These are phyloP conservation scores for Boletus bicolor DNA, from an alignment of 768 basidiomycete genomes.

Conservation along the genomic window DNA sequence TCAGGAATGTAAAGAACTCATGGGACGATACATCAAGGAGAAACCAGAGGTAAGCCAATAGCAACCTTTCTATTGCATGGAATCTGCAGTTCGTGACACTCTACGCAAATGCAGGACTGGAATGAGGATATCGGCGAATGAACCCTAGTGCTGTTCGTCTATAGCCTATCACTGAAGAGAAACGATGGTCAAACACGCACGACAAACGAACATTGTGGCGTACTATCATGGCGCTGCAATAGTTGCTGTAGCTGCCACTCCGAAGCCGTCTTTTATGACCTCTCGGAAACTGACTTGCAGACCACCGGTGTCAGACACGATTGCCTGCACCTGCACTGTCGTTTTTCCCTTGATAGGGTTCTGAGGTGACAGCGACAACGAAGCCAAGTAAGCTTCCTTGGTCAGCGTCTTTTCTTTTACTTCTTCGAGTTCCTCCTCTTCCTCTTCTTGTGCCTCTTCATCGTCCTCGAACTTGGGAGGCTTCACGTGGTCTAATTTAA, in stretches of 20 bases:
- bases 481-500: slow-evolving; percentile 58
- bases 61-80: slow-evolving; percentile 5
- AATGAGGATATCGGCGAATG: slow-evolving; percentile 59
- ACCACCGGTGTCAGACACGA: slow-evolving; percentile 33
- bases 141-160: slow-evolving; percentile 3
- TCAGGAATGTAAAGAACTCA: slow-evolving; percentile 49
- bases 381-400: slow-evolving; percentile 49
- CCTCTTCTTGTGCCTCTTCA: slow-evolving; percentile 48
- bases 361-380: slow-evolving; percentile 33
- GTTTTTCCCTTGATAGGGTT: slow-evolving; percentile 48
- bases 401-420: slow-evolving; percentile 58
- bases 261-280: slow-evolving; percentile 31
- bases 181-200: neutral
- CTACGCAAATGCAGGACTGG: slow-evolving; percentile 44
- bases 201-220: neutral
- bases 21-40: slow-evolving; percentile 53
- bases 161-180: neutral
- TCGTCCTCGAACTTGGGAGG: slow-evolving; percentile 44
- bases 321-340: slow-evolving; percentile 45
- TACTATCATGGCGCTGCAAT: slow-evolving; percentile 24
- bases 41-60: slow-evolving; percentile 46
- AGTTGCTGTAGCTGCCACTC: slow-evolving; percentile 32
- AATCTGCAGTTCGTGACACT: slow-evolving; percentile 4
- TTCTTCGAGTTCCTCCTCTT: slow-evolving; percentile 62
- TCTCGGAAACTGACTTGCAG: slow-evolving; percentile 41